Base-by-base conservation (phyloP, 495 filamentous ascomycete genomes). In the Aspergillus olivimuriae region DNA sequence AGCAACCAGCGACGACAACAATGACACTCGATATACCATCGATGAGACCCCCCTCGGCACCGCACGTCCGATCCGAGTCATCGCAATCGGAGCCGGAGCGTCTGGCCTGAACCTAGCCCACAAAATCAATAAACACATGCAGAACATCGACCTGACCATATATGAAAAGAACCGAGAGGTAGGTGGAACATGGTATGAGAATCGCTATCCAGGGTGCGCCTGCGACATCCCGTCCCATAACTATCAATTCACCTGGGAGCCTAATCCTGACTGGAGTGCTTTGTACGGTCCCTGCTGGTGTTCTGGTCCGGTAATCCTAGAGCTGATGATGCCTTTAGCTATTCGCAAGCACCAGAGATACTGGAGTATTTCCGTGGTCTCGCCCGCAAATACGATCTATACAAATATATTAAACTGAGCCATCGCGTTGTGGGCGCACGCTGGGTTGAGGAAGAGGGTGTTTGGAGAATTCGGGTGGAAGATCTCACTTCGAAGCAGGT, bases 161-260 rank as follows among this genome's bases (percentile, higher is more conserved):
- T 74, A 72, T 44, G 70, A 74, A 47, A 74, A 72, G 56, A 74
- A 72, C 43, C 23, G 45, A 19, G 62, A 67, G 31, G 52, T 74
- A 20, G 67, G 62, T 0, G 70, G 70, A 0, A 74, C 70, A 0
- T 85, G 80, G 80, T 76, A 70, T 33, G 78, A 80, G 58, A 82
- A 83, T 40, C 62, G 63, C 39, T 83, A 84, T 57, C 75, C 78
- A 0, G 78, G 79, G 24, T 72, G 76, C 11, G 66, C 63, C 4
- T 75, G 70, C 40, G 61, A 63, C 42, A 44, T 53, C 36, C 60
- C 60, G 9, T 37, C 55, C 1, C 43, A 48, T 26, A 56, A 60
- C 34, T 73, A 73, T 38, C 52, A 54, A 14, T 71, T 56, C 38
- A 49, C 69, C 0, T 73, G 56, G 39, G 58, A 60, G 16, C 58